Base-by-base conservation (phyloP, 2,329 filamentous ascomycete species). In the Neonectria magnoliae region DNA sequence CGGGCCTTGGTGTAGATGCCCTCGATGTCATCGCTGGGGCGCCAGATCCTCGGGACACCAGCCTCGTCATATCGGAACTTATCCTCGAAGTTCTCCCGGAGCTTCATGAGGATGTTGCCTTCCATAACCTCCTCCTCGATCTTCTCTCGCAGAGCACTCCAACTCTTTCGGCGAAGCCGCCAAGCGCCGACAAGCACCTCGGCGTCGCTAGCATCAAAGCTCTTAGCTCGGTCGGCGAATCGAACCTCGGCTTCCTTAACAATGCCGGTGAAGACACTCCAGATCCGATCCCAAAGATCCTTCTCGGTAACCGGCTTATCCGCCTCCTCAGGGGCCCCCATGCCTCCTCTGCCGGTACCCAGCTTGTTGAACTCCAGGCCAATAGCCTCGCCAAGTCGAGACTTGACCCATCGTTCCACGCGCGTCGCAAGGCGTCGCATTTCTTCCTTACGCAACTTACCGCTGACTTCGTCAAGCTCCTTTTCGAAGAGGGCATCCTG, bases 91-190 rank as follows among this genome's bases (percentile, higher is more conserved):
- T 98, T 98, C 80, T 99, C 96, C 38, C 96, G 90, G 56, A 99
- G 88, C 83, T 99, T 99, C 71, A 98, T 85, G 36, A 98, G 83
- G 58, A 99, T 90, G 76, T 98, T 99, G 74, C 95, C 95, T 81
- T 98, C 96, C 90, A 97, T 97, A 76, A 98, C 93, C 80, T 99
- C 96, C 76, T 99, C 96, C 38, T 98, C 95, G 67, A 99, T 92
- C 83, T 93, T 96, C 64, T 93, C 91, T 50, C 93, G 88, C 66
- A 99, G 84, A 14, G 95, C 94, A 44, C 91, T 91, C 96, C 96
- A 99, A 66, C 93, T 96, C 85, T 98, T 98, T 68, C 95, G 90
- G 64, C 95, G 90, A 69, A 99, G 82, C 61, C 94, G 89, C 95
- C 96, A 99, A 20, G 97, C 85, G 18, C 96, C 96, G 59, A 98